A percentile compares a stretch with the other conserved stretches of the same genome.
Evolutionary conservation across 768 basidiomycete genomes (phyloP).

Genomic region (Russula compacta): DNA sequence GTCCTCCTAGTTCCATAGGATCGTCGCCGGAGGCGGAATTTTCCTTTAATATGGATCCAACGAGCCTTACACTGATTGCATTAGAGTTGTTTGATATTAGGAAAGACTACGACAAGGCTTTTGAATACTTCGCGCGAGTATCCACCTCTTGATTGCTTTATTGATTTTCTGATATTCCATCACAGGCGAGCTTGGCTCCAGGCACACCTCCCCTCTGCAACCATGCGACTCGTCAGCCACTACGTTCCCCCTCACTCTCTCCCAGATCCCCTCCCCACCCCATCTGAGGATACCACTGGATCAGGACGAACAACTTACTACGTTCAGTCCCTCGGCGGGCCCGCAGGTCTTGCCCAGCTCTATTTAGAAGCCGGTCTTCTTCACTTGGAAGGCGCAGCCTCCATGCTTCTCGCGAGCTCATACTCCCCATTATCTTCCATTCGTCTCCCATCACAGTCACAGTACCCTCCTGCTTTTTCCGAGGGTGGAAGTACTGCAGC

Average conservation of each 20-base stretch:
- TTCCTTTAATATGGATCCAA: slow-evolving; percentile 80
- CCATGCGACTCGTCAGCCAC: slow-evolving; percentile 66
- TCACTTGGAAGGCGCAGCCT: slow-evolving; percentile 73
- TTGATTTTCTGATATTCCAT: not conserved
- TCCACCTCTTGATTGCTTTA: not conserved
- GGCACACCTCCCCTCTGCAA: slow-evolving; percentile 63
- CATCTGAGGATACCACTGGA: slow-evolving; percentile 30
- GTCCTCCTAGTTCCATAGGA: slow-evolving; percentile 40
- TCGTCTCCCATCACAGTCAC: slow-evolving; percentile 41
- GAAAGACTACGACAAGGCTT: slow-evolving; percentile 66
- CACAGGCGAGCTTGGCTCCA: slow-evolving; percentile 75
- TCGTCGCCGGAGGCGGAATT: slow-evolving; percentile 46
- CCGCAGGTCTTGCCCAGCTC: slow-evolving; percentile 58
- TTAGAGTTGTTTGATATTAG: slow-evolving; percentile 68
- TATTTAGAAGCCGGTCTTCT: slow-evolving; percentile 74
- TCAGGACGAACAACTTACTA: slow-evolving; percentile 55
- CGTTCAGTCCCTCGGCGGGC: slow-evolving; percentile 56
- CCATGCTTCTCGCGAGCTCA: slow-evolving; percentile 60
- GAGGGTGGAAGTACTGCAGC: slow-evolving; percentile 50
- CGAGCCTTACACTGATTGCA: slow-evolving; percentile 63
- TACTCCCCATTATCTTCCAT: slow-evolving; percentile 73
- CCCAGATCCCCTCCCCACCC: slow-evolving; percentile 11
- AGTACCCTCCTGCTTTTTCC: slow-evolving; percentile 5
- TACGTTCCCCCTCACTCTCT: slow-evolving; percentile 52
- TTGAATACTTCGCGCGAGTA: slow-evolving; percentile 71